Percentiles rank a stretch among this genome's conserved stretches.
phyloP scores from a whole-genome alignment of 2,329 filamentous ascomycete genomes.

The Rhinocladiella similis region DNA sequence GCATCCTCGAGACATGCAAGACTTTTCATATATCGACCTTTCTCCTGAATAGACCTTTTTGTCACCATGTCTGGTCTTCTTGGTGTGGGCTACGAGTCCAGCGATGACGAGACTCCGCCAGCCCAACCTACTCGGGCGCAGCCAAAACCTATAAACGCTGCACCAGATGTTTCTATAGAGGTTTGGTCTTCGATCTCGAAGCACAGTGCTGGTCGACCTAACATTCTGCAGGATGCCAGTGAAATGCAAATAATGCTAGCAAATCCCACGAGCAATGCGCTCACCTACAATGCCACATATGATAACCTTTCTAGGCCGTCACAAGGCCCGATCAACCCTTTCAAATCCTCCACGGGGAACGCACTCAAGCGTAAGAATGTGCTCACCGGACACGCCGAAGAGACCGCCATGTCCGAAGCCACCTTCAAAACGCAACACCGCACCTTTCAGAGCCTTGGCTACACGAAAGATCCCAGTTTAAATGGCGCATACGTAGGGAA shows the following conservation, averaged over 20 bases:
- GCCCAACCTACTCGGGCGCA: conserved; percentile 27
- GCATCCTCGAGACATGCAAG: too few species aligned
- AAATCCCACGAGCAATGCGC: conserved; percentile 51
- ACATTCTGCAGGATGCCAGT: conserved; percentile 47
- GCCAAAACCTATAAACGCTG: conserved; percentile 44
- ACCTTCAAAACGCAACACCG: conserved; percentile 87
- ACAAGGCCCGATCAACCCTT: conserved; percentile 73
- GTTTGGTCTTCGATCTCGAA: conserved; percentile 48
- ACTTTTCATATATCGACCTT: neutral
- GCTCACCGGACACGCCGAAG: conserved; percentile 81
- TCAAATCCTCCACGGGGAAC: conserved; percentile 60
- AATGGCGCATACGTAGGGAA: conserved; percentile 50
- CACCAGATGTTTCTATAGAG: conserved; percentile 57
- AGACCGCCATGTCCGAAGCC: conserved; percentile 85
- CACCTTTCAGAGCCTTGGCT: conserved; percentile 68
- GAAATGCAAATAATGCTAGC: conserved; percentile 53
- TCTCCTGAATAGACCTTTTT: neutral
- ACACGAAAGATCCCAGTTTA: conserved; percentile 50
- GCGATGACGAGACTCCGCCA: conserved; percentile 46
- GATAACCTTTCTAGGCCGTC: conserved; percentile 67
- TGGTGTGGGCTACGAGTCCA: conserved; percentile 47
- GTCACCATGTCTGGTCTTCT: conserved; percentile 45
- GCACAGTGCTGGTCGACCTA: conserved; percentile 30
- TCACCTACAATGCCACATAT: conserved; percentile 62
- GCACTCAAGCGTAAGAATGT: conserved; percentile 75